Evolutionary conservation across 495 filamentous ascomycete genomes (phyloP).

Genomic region (Neurospora hispaniola): DNA sequence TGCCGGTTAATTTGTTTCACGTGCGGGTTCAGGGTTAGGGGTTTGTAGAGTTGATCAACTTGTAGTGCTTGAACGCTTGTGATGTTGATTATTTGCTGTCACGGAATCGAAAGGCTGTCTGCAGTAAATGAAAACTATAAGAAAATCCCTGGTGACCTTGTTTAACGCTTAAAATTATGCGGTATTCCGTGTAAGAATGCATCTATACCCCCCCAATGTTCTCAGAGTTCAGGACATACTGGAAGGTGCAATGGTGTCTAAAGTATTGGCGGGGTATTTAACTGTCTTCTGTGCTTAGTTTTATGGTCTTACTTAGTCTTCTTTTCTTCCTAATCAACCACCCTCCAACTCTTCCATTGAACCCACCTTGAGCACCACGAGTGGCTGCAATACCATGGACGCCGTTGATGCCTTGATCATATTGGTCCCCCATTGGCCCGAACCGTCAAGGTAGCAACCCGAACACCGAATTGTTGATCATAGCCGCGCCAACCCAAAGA

Average conservation of each 20-base stretch:
- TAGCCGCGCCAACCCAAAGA: not conserved
- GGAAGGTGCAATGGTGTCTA: no score
- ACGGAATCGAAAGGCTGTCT: not conserved
- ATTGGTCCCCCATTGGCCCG: not conserved
- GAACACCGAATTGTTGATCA: no score
- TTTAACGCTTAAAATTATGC: not conserved
- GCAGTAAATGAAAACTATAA: no score
- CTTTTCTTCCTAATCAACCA: no score
- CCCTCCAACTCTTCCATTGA: no score
- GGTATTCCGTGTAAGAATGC: not conserved
- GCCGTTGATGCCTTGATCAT: not conserved
- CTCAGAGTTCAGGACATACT: not conserved
- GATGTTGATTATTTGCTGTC: not conserved
- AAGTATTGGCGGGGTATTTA: no score
- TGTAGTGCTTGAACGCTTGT: not conserved
- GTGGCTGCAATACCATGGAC: no score
- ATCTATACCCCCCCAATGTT: not conserved
- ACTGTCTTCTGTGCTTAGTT: no score
- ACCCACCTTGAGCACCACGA: no score
- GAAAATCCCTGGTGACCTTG: not conserved
- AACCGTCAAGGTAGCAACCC: not conserved
- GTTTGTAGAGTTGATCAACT: not conserved
- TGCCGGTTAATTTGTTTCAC: not conserved
- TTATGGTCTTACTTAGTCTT: no score
- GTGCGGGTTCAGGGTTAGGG: not conserved